Conservation (phyloP, 148 eudicot species). For the Cornus kousa region DNA sequence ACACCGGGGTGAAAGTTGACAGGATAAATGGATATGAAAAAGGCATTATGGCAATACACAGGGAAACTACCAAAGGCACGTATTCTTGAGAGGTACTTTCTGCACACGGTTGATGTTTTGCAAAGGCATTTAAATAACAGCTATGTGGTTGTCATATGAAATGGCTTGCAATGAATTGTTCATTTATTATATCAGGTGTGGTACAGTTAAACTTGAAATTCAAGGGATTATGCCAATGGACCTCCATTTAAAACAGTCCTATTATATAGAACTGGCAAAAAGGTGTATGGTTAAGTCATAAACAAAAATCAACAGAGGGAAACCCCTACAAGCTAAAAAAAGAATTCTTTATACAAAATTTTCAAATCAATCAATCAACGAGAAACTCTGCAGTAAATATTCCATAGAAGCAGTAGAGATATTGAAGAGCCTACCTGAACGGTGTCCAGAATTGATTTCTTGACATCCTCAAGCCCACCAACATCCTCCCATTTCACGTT, state of each 20-base stretch:
- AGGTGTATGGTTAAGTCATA: neutral
- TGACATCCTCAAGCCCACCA: constrained; percentile 99
- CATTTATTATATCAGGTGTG: neutral
- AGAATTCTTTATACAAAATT: neutral
- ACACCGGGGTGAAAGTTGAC: neutral
- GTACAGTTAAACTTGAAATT: neutral
- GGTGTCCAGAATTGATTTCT: constrained; percentile 93
- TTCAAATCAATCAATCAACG: neutral
- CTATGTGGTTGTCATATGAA: neutral
- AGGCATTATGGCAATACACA: neutral
- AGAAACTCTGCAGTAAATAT: neutral
- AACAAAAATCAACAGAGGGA: neutral
- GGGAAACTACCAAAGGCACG: neutral
- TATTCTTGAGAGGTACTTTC: neutral
- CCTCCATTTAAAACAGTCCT: neutral
- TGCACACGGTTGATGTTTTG: too few relatives aligned
- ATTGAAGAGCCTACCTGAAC: constrained; percentile 64
- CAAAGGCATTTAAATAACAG: neutral
- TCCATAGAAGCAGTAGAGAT: neutral
- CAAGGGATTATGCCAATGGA: neutral
- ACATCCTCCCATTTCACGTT: constrained; percentile 98
- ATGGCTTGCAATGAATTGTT: neutral
- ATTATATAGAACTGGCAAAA: neutral
- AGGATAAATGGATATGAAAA: constrained; percentile 1
- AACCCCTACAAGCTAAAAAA: neutral